Base-by-base conservation (phyloP, 1,284 basidiomycete genomes). In the Melampsora americana region DNA sequence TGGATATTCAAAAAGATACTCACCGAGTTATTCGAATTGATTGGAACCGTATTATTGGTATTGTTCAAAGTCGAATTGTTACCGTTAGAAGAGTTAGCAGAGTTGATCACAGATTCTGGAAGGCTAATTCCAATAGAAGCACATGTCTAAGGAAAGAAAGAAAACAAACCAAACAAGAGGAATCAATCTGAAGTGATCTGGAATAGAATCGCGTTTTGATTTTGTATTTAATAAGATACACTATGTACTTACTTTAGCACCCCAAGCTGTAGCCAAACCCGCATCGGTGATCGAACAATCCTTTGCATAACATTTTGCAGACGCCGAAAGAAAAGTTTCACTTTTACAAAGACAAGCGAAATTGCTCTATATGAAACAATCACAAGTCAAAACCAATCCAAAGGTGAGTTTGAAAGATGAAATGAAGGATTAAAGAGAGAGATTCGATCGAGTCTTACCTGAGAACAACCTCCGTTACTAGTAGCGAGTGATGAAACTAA, bases 261-360 rank as follows among this genome's bases (percentile, higher is more conserved):
- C 68, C 68, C 68, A 69, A 44, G 56, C 35, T 26, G 18, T 50
- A 35, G 68, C 68, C 12, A 1, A 44, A 12, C 30, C n/a, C 7
- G 28, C 5, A 61, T 69, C 68, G 60, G 35, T 35, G 2, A 28
- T 42, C 28, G 56, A 26, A 16, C 68, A 69, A 28, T 32, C 35
- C 42, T 14, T 69, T 30, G 32, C 7, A 35, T 69, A 69, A 59
- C 68, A 69, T 6, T 32, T 9, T 12, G 11, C 26, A 44, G 53
- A 59, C 16, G 53, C 30, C 0, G 53, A 26, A 9, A 59, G 23
- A 28, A 69, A 69, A 20, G 56, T 59, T 3, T 18, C 7, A 26
- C 30, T 69, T 59, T 61, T 69, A 28, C 68, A 69, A 46, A 69
- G 44, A 28, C 68, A 69, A 26, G 68, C 56, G 35, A 59, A 35